Percentiles rank a stretch among this genome's conserved stretches.
phyloP scores from a whole-genome alignment of 2,329 filamentous ascomycete species.

The Penicillium fuscoglaucum region DNA sequence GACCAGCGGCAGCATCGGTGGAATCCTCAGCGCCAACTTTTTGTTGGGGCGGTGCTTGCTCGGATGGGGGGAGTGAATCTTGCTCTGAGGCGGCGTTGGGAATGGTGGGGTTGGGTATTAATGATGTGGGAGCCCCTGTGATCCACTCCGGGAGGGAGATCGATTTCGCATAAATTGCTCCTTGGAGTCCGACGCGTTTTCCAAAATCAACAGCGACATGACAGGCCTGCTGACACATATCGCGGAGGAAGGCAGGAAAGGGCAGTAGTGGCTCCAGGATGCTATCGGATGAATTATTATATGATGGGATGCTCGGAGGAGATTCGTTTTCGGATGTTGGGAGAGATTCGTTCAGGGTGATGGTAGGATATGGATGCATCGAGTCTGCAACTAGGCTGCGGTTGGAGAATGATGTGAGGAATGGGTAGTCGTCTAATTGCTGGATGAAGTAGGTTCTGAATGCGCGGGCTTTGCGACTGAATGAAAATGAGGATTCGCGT shows the following conservation, averaged over 20 bases:
- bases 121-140: background rate
- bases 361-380: constrained; percentile 9
- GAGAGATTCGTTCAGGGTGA: constrained; percentile 15
- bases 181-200: constrained; percentile 6
- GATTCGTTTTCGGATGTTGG: constrained; percentile 13
- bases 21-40: constrained; percentile 22
- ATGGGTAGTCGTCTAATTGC: constrained; percentile 31
- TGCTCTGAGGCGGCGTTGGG: background rate
- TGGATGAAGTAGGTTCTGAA: constrained; percentile 34
- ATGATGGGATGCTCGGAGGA: background rate
- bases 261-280: constrained; percentile 1
- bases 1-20: constrained; percentile 26
- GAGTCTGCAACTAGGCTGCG: constrained; percentile 14
- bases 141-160: background rate
- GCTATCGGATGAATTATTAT: background rate
- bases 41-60: constrained; percentile 9
- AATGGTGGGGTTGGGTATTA: constrained; percentile 2
- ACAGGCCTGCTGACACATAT: constrained; percentile 39
- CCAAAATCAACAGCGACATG: constrained; percentile 19
- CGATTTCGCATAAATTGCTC: constrained; percentile 7
- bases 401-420: constrained; percentile 25
- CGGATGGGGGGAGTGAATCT: background rate
- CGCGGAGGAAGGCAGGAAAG: constrained; percentile 15
- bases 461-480: constrained; percentile 32
- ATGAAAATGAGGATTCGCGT: constrained; percentile 26